phyloP scores from a whole-genome alignment of 202 grass and related monocot genomes.

The Schoenoplectus triqueter region DNA sequence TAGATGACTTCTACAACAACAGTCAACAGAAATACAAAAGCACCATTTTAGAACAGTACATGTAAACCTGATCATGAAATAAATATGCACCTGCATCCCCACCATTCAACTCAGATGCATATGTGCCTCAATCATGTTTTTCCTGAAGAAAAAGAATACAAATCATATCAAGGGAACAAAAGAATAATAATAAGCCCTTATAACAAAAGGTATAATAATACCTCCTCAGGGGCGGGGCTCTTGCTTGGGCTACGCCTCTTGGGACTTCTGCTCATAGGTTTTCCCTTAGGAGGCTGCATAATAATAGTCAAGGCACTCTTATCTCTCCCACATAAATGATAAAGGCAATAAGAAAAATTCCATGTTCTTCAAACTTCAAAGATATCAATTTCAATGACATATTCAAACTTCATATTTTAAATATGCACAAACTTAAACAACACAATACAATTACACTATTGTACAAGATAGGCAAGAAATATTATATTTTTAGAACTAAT shows the following conservation, averaged over 20 bases:
- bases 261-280: constrained; percentile 46
- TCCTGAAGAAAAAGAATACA: constrained; percentile 49
- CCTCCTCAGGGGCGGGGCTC: constrained; percentile 50
- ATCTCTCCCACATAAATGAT: neutral
- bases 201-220: neutral
- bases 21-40: neutral
- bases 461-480: too few species aligned
- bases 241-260: constrained; percentile 63
- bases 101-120: constrained; percentile 2
- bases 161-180: constrained; percentile 20
- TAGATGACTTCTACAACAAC: constrained; percentile 23
- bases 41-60: neutral
- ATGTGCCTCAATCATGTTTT: constrained; percentile 52
- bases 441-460: too few species aligned
- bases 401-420: too few species aligned
- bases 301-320: constrained; percentile 30
- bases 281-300: constrained; percentile 61
- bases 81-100: constrained; percentile 3
- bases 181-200: constrained; percentile 33
- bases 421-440: too few species aligned
- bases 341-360: neutral
- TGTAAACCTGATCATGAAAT: constrained; percentile 27
- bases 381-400: too few species aligned
- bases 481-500: too few species aligned
- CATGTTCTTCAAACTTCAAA: neutral